These are phyloP conservation scores for Macaranga tanarius DNA, from an alignment of 441 rosid genomes.

Conservation along the genomic window DNA sequence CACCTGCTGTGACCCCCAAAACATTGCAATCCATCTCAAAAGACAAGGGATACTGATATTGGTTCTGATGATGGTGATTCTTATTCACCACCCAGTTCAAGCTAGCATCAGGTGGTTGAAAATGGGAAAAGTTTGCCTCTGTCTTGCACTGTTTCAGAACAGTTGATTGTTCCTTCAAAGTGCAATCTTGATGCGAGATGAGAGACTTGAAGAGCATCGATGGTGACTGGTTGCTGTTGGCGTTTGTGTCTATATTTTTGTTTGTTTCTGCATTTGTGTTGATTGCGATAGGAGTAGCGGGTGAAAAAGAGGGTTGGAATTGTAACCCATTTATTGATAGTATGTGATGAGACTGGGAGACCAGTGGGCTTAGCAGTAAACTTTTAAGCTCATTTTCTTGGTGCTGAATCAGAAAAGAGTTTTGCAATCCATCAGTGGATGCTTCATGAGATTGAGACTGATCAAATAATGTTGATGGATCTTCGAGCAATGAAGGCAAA, in stretches of 20 bases:
- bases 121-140: constrained; percentile 46
- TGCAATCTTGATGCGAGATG: constrained; percentile 47
- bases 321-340: constrained; percentile 23
- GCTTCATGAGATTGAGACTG: constrained; percentile 30
- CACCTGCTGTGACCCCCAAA: constrained; percentile 37
- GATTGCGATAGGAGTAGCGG: constrained; percentile 14
- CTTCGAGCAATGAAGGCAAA: constrained; percentile 49
- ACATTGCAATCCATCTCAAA: constrained; percentile 46
- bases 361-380: constrained; percentile 37
- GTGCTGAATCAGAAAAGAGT: constrained; percentile 31
- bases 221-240: constrained; percentile 27
- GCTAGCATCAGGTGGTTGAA: constrained; percentile 37
- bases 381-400: constrained; percentile 51
- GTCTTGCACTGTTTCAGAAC: constrained; percentile 55
- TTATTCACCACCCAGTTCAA: constrained; percentile 39
- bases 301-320: constrained; percentile 21
- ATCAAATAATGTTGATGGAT: constrained; percentile 37
- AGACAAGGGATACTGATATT: constrained; percentile 40
- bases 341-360: constrained; percentile 35
- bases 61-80: constrained; percentile 28
- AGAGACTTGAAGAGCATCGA: constrained; percentile 55
- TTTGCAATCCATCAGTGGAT: constrained; percentile 22
- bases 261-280: constrained; percentile 18
- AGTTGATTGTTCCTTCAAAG: constrained; percentile 34
- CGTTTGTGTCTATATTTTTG: constrained; percentile 23